Conservation (phyloP, 129 eudicot genomes). For the Erigeron canadensis region DNA sequence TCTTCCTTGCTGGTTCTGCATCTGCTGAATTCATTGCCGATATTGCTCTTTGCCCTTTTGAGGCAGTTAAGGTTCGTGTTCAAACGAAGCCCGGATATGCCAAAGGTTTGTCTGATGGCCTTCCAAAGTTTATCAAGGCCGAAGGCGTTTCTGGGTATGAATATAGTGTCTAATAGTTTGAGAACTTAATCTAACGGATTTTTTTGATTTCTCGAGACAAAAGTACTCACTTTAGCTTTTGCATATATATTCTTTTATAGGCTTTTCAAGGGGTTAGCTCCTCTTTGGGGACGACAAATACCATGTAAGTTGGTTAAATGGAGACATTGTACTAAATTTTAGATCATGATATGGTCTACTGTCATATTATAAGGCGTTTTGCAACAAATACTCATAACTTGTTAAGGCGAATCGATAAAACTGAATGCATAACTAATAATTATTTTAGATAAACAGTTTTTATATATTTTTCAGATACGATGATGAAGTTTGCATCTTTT, state of each 20-base stretch:
- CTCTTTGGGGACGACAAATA: constrained; percentile 90
- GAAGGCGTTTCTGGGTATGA: constrained; percentile 72
- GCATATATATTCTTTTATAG: constrained; percentile 33
- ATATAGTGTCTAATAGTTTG: neutral
- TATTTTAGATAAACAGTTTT: no score
- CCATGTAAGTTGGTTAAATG: constrained; percentile 56
- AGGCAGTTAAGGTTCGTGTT: constrained; percentile 84
- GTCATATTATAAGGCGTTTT: no score
- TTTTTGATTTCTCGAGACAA: neutral
- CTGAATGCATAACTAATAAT: no score
- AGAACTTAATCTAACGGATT: neutral
- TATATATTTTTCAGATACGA: constrained; percentile 57
- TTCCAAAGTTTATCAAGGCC: constrained; percentile 67
- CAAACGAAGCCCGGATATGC: constrained; percentile 87
- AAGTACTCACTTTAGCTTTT: neutral
- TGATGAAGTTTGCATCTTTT: constrained; percentile 94
- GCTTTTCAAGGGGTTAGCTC: constrained; percentile 70
- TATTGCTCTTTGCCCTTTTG: constrained; percentile 74
- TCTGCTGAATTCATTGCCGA: constrained; percentile 86
- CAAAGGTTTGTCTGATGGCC: constrained; percentile 67
- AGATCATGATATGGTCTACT: no score
- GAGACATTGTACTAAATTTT: no score
- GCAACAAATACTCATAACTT: no score
- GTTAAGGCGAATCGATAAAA: no score
- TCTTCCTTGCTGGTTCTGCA: constrained; percentile 83